Conservation (phyloP, 2,329 filamentous ascomycete species). For the Triangularia setosa region DNA sequence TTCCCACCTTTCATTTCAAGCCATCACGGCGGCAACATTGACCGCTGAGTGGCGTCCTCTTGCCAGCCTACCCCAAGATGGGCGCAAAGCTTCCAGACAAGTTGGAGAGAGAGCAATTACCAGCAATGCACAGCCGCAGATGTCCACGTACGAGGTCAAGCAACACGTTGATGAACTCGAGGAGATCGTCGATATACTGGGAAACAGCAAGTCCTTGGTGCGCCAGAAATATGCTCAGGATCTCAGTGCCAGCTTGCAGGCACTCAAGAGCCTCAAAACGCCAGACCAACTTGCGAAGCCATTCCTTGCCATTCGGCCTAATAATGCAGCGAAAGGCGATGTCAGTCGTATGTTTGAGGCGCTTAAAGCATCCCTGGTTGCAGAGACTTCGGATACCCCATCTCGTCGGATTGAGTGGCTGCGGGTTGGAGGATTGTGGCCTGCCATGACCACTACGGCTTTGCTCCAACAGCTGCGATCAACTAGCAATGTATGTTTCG, state of each 20-base stretch:
- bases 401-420: slow-evolving; percentile 37
- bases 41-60: slow-evolving; percentile 8
- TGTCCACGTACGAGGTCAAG: neutral
- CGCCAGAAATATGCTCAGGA: slow-evolving; percentile 31
- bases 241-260: slow-evolving; percentile 27
- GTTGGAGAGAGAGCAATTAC: neutral
- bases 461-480: slow-evolving; percentile 47
- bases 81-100: neutral
- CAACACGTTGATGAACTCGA: slow-evolving; percentile 24
- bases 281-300: slow-evolving; percentile 13
- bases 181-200: slow-evolving; percentile 32
- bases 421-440: slow-evolving; percentile 40
- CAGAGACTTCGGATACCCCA: neutral
- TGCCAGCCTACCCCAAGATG: slow-evolving; percentile 9
- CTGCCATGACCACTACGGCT: slow-evolving; percentile 38
- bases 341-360: slow-evolving; percentile 5
- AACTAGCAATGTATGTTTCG: slow-evolving; percentile 28
- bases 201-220: slow-evolving; percentile 23
- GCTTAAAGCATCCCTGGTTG: slow-evolving; percentile 6
- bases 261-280: slow-evolving; percentile 24
- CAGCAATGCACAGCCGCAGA: slow-evolving; percentile 5
- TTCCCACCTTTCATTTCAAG: neutral
- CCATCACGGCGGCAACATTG: neutral
- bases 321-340: neutral
- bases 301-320: slow-evolving; percentile 11